Base-by-base conservation (phyloP, 257 asterid genomes). In the Leonotis leonurus region DNA sequence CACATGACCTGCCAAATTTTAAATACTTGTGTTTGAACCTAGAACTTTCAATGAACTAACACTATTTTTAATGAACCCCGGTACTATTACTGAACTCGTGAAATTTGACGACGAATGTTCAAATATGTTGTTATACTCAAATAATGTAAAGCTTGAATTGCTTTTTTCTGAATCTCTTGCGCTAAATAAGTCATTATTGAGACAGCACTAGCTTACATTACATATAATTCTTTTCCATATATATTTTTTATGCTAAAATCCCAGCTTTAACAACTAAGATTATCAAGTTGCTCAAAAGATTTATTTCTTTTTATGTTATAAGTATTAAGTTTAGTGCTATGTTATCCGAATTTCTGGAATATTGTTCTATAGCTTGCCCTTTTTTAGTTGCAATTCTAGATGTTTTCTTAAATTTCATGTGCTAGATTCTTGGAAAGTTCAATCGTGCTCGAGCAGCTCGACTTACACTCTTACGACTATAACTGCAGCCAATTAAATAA, bases 371-470 rank as follows among this genome's bases (percentile, higher is more conserved):
- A 24, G 27, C 40, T 12, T 60, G 33, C 14, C 26, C n/a, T n/a
- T 32, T 57, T 22, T 6, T 44, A 39, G 46, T 10, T 17, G 22
- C 64, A 20, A 7, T 20, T 27, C 57, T 54, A 43, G 24, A 40
- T 22, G 3, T 63, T 51, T 56, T 6, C 16, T 14, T n/a, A n/a
- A n/a, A 22, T 77, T 39, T 61, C 21, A 35, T 56, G 24, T 48
- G 4, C 61, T 64, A 91, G 95, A 83, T 93, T 72, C 96, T 93
- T 70, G 99, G 97, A 75, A 83, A 80, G 83, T 93, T 89, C 67
- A 89, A 89, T 72, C 96, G 94, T 41, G 99, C 97, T 41, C 95
- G 97, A 36, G 97, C 96, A 21, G 99, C 97, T 55, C 76, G 54
- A 51, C 94, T 93, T 53, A 85, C 87, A 26, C 96, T 89, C n/a